These are phyloP conservation scores for Fraxinus ornus DNA, from an alignment of 305 asterid genomes.

Conservation along the genomic window DNA sequence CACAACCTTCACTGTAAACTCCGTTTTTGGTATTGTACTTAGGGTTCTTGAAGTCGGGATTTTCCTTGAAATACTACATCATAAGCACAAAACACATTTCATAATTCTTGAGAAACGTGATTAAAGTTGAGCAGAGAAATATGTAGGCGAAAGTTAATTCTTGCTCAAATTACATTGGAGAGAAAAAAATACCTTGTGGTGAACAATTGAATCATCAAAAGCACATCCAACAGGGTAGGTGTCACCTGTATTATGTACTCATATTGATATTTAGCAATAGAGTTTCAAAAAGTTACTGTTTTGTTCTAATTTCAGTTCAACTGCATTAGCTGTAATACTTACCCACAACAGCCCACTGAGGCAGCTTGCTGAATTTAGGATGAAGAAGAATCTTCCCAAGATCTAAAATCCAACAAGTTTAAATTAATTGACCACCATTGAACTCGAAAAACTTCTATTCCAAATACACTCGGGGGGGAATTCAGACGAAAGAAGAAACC, in stretches of 20 bases:
- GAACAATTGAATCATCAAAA: slow-evolving; percentile 52
- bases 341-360: slow-evolving; percentile 71
- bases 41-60: slow-evolving; percentile 38
- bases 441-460: background rate
- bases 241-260: slow-evolving; percentile 33
- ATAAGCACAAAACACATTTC: background rate
- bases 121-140: background rate
- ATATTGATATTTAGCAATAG: background rate
- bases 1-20: slow-evolving; percentile 54
- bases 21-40: slow-evolving; percentile 46
- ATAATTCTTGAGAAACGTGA: background rate
- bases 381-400: slow-evolving; percentile 58
- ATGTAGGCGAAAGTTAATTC: background rate
- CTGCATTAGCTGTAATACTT: background rate
- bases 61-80: slow-evolving; percentile 47
- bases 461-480: background rate
- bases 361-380: slow-evolving; percentile 57
- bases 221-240: slow-evolving; percentile 60
- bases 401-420: slow-evolving; percentile 28
- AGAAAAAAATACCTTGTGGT: slow-evolving; percentile 34
- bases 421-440: background rate
- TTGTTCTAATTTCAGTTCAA: background rate
- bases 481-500: background rate
- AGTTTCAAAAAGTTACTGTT: background rate
- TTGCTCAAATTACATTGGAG: background rate